Evolutionary conservation across 1,139 yeast genomes (phyloP).

Genomic region (Protomyces pachydermus): DNA sequence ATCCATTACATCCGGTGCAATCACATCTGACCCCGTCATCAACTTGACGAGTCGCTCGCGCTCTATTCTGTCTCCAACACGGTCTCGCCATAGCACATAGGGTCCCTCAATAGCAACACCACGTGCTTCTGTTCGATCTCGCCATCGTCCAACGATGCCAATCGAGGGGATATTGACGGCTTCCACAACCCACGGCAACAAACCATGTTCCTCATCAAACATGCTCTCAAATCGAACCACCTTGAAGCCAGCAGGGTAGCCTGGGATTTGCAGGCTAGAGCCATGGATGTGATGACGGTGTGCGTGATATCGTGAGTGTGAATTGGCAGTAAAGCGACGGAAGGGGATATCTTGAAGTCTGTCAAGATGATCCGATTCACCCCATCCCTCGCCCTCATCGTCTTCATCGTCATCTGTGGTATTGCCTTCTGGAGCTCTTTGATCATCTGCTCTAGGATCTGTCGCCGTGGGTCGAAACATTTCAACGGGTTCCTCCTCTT

Average conservation of each 20-base stretch:
- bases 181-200: conserved; percentile 24
- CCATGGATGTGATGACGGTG: conserved; percentile 1
- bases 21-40: background rate
- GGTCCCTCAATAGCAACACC: conserved; percentile 18
- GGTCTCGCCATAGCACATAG: conserved; percentile 18
- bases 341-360: background rate
- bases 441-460: background rate
- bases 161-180: conserved; percentile 10
- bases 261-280: background rate
- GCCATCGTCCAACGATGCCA: conserved; percentile 21
- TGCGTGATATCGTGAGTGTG: background rate
- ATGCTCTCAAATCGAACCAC: conserved; percentile 8
- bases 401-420: background rate
- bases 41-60: background rate
- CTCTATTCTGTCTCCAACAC: background rate
- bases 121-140: conserved; percentile 12
- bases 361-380: background rate
- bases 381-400: background rate
- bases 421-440: background rate
- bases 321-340: background rate
- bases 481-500: background rate
- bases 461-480: background rate
- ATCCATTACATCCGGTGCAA: too few relatives aligned
- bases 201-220: conserved; percentile 8
- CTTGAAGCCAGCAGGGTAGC: conserved; percentile 19